Evolutionary conservation across 257 asterid genomes (phyloP).

Genomic region (Scutellaria minor): DNA sequence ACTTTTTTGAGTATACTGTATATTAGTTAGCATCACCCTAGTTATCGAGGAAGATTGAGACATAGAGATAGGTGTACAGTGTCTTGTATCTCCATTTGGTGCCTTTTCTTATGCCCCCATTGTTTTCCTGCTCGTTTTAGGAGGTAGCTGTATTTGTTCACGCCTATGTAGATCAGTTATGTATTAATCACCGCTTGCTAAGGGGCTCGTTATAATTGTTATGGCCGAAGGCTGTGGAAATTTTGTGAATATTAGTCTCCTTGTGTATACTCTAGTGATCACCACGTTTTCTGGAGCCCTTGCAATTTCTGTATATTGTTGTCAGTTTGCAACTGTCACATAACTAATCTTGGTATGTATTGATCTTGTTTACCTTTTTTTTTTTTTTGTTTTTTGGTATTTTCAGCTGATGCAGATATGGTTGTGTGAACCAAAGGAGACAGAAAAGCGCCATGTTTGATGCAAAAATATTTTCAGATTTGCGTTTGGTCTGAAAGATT

Average conservation of each 20-base stretch:
- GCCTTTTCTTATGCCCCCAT: slow-evolving; percentile 25
- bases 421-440: no score
- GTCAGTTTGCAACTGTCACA: neutral
- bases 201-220: slow-evolving; percentile 60
- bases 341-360: neutral
- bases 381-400: no score
- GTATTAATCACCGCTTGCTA: slow-evolving; percentile 42
- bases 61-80: slow-evolving; percentile 77
- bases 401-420: no score
- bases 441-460: no score
- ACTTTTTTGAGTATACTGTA: slow-evolving; percentile 58
- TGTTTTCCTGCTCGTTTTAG: slow-evolving; percentile 44
- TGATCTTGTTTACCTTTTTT: no score
- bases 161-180: slow-evolving; percentile 40
- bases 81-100: slow-evolving; percentile 51
- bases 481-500: no score
- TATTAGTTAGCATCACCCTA: slow-evolving; percentile 49
- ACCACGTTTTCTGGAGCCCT: slow-evolving; percentile 28
- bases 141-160: slow-evolving; percentile 54
- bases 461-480: no score
- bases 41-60: slow-evolving; percentile 54
- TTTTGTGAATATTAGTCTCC: slow-evolving; percentile 62
- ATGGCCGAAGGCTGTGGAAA: slow-evolving; percentile 82
- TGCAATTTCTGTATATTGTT: slow-evolving; percentile 33
- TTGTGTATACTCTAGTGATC: slow-evolving; percentile 38